Percentiles rank a stretch among this genome's conserved stretches.
Conservation (phyloP, 2,329 filamentous ascomycete genomes). For the Cladophialophora psammophila region DNA sequence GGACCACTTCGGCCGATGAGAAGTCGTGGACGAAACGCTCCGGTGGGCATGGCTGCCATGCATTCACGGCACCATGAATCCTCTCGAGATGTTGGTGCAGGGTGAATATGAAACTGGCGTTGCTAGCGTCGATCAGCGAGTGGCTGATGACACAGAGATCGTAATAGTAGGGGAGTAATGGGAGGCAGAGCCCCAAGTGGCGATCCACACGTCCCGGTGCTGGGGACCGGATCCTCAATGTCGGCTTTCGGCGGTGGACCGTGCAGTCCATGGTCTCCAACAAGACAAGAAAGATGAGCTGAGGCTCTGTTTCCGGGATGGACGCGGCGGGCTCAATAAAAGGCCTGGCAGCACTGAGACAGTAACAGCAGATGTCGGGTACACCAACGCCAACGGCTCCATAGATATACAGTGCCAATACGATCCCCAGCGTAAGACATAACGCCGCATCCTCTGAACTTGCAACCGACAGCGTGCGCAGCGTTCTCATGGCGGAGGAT, state of each 20-base stretch:
- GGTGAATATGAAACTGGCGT: neutral
- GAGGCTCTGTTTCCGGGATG: slow-evolving; percentile 11
- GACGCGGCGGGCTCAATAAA: slow-evolving; percentile 16
- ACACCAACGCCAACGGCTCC: slow-evolving; percentile 21
- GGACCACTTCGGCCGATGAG: slow-evolving; percentile 20
- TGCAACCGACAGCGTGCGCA: slow-evolving; percentile 21
- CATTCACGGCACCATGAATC: slow-evolving; percentile 19
- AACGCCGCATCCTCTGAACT: slow-evolving; percentile 23
- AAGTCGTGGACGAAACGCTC: slow-evolving; percentile 21
- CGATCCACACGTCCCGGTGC: slow-evolving; percentile 15
- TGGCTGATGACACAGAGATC: slow-evolving; percentile 30
- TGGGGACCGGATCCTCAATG: slow-evolving; percentile 13
- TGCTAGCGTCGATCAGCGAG: slow-evolving; percentile 16
- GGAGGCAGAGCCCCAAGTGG: slow-evolving; percentile 26
- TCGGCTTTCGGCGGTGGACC: slow-evolving; percentile 26
- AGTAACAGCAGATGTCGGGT: slow-evolving; percentile 27
- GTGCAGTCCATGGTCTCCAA: slow-evolving; percentile 27
- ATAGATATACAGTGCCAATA: slow-evolving; percentile 22
- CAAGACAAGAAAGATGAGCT: slow-evolving; percentile 22
- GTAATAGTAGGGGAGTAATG: slow-evolving; percentile 26
- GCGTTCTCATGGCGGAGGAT: slow-evolving; percentile 22
- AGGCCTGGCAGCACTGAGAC: slow-evolving; percentile 21
- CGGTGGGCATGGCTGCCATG: slow-evolving; percentile 22
- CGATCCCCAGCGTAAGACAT: slow-evolving; percentile 24
- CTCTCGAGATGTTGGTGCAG: slow-evolving; percentile 12